phyloP scores from a whole-genome alignment of 2,329 filamentous ascomycete genomes.

The Apiospora arundinis region DNA sequence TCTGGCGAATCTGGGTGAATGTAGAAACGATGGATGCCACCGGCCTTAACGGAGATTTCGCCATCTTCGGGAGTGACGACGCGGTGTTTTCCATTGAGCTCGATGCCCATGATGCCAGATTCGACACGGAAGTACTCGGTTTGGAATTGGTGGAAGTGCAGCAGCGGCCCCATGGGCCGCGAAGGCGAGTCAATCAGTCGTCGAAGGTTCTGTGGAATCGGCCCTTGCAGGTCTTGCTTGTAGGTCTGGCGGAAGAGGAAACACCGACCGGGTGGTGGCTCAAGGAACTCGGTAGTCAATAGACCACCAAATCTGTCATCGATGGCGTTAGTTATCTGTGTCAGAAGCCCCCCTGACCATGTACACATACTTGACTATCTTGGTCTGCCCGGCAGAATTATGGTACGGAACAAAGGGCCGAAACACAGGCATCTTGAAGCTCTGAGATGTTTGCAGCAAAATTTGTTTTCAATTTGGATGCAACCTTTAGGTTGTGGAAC shows the following conservation, averaged over 20 bases:
- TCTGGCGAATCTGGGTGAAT: constrained; percentile 29
- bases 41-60: constrained; percentile 36
- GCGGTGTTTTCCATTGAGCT: constrained; percentile 35
- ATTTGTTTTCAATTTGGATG: too few relatives aligned
- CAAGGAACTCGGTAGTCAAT: constrained; percentile 34
- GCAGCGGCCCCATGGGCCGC: constrained; percentile 34
- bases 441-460: too few relatives aligned
- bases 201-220: constrained; percentile 27
- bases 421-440: constrained; percentile 7
- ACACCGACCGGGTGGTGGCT: constrained; percentile 36
- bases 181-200: constrained; percentile 28
- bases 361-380: neutral
- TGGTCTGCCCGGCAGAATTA: constrained; percentile 7
- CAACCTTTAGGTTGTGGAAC: too few relatives aligned
- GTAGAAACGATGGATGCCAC: constrained; percentile 35
- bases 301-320: constrained; percentile 33
- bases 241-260: constrained; percentile 38
- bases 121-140: constrained; percentile 40
- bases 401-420: constrained; percentile 8
- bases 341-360: neutral
- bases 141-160: constrained; percentile 43
- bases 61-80: constrained; percentile 37
- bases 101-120: constrained; percentile 37
- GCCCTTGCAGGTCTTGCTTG: constrained; percentile 26
- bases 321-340: constrained; percentile 12